Conservation (phyloP, 2,329 filamentous ascomycete species). For the Xylaria sp. region DNA sequence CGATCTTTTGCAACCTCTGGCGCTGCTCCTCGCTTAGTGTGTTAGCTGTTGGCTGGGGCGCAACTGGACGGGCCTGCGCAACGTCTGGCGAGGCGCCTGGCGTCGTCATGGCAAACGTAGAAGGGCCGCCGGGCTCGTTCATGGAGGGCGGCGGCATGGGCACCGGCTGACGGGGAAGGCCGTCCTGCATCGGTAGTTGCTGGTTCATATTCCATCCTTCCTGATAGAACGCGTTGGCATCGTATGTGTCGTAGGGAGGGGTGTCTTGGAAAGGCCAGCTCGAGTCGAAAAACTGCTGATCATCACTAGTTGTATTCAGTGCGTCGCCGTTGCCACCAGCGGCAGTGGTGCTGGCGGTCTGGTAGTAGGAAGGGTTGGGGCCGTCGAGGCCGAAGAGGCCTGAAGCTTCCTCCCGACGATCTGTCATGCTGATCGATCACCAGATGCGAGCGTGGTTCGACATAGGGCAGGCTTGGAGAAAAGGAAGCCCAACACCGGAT, state of each 20-base stretch:
- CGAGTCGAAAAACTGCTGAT: conserved; percentile 53
- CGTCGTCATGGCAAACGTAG: conserved; percentile 49
- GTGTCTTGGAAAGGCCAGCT: conserved; percentile 62
- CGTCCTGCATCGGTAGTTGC: conserved; percentile 48
- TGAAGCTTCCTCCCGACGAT: conserved; percentile 53
- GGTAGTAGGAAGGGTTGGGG: conserved; percentile 49
- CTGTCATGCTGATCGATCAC: conserved; percentile 51
- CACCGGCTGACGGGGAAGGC: conserved; percentile 47
- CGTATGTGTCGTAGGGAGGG: conserved; percentile 60
- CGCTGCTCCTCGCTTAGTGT: conserved; percentile 68
- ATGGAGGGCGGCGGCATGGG: conserved; percentile 47
- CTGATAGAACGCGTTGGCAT: conserved; percentile 51
- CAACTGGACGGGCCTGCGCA: conserved; percentile 45
- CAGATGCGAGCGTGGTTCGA: conserved; percentile 52
- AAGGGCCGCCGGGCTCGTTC: conserved; percentile 50
- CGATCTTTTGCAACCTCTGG: conserved; percentile 70
- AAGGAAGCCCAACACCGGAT: conserved; percentile 29
- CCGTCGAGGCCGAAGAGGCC: conserved; percentile 60
- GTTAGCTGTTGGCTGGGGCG: conserved; percentile 51
- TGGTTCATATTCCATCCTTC: conserved; percentile 49
- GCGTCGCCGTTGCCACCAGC: conserved; percentile 30
- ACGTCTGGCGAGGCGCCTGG: conserved; percentile 44
- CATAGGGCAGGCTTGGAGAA: conserved; percentile 44
- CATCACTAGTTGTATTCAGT: conserved; percentile 28
- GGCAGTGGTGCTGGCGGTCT: conserved; percentile 43